A percentile compares a stretch with the other conserved stretches of the same genome.
Evolutionary conservation across 345 rosid species (phyloP).

Genomic region (Rhizophora apiculata): DNA sequence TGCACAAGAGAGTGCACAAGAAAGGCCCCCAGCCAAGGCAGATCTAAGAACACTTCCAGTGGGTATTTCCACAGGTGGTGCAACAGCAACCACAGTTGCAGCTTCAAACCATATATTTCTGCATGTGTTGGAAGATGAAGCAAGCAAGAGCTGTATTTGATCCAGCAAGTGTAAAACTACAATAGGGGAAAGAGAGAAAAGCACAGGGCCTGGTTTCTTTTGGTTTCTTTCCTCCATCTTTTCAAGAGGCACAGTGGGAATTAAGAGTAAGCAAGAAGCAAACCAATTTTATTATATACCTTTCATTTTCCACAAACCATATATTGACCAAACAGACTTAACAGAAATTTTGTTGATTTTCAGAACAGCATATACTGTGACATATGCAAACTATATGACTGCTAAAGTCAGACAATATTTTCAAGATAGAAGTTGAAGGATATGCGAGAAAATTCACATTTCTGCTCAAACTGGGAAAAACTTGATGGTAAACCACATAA

Average conservation of each 20-base stretch:
- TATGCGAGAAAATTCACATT: not conserved
- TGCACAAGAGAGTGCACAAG: slow-evolving; percentile 83
- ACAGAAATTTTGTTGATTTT: too few relatives aligned
- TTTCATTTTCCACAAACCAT: too few relatives aligned
- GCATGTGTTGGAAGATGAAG: slow-evolving; percentile 21
- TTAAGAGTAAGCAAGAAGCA: too few relatives aligned
- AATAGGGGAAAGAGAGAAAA: not conserved
- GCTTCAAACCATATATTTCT: slow-evolving; percentile 98
- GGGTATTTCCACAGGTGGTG: slow-evolving; percentile 85
- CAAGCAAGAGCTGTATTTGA: slow-evolving; percentile 7
- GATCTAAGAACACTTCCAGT: slow-evolving; percentile 88
- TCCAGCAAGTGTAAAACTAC: not conserved
- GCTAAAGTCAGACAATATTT: not conserved
- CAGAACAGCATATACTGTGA: too few relatives aligned
- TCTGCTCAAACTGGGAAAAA: not conserved
- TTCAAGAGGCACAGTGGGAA: too few relatives aligned
- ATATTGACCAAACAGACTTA: too few relatives aligned
- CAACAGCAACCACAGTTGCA: slow-evolving; percentile 94
- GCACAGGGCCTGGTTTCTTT: too few relatives aligned
- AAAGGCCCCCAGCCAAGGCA: slow-evolving; percentile 95
- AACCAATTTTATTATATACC: too few relatives aligned
- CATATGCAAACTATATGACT: too few relatives aligned
- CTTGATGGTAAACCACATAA: slow-evolving; percentile 4
- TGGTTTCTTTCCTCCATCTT: too few relatives aligned
- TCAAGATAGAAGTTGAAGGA: not conserved